A percentile compares a stretch with the other conserved stretches of the same genome.
Evolutionary conservation across 2,329 filamentous ascomycete species (phyloP).

Genomic region (Gliomastix tumulicola): DNA sequence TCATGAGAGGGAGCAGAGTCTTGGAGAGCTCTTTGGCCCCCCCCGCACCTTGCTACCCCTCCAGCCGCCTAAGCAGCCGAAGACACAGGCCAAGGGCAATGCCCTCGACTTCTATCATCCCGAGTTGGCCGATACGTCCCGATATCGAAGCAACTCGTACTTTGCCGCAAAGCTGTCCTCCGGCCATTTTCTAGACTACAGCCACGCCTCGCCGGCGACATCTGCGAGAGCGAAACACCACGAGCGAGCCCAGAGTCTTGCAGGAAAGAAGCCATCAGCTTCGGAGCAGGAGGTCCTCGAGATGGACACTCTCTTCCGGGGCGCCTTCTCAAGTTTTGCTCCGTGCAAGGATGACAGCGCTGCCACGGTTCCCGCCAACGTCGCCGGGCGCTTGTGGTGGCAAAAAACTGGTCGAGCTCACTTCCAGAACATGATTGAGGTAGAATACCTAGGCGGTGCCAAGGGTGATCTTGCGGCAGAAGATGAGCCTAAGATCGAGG

Average conservation of each 20-base stretch:
- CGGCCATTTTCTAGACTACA: constrained; percentile 65
- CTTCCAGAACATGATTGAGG: constrained; percentile 58
- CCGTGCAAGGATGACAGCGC: constrained; percentile 67
- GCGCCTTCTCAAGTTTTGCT: constrained; percentile 75
- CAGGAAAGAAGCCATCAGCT: constrained; percentile 48
- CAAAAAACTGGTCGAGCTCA: constrained; percentile 59
- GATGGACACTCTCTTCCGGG: constrained; percentile 68
- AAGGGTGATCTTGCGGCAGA: constrained; percentile 25
- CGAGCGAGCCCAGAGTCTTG: constrained; percentile 64
- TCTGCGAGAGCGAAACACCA: constrained; percentile 57
- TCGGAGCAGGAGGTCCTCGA: constrained; percentile 55
- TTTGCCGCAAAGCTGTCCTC: constrained; percentile 58
- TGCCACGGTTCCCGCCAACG: constrained; percentile 61
- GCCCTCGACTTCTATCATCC: constrained; percentile 45
- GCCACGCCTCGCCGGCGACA: constrained; percentile 52
- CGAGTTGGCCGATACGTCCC: constrained; percentile 47
- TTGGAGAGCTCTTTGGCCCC: constrained; percentile 69
- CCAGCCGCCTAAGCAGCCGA: constrained; percentile 65
- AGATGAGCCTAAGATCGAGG: constrained; percentile 20
- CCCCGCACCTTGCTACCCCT: constrained; percentile 58
- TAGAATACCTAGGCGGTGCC: constrained; percentile 33
- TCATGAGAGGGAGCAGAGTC: constrained; percentile 49
- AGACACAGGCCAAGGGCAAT: constrained; percentile 59
- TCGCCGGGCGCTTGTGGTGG: constrained; percentile 70
- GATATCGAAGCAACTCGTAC: constrained; percentile 51